These are phyloP conservation scores for Tripidium arundinaceum DNA, from an alignment of 202 grass and related monocot genomes.

Conservation along the genomic window DNA sequence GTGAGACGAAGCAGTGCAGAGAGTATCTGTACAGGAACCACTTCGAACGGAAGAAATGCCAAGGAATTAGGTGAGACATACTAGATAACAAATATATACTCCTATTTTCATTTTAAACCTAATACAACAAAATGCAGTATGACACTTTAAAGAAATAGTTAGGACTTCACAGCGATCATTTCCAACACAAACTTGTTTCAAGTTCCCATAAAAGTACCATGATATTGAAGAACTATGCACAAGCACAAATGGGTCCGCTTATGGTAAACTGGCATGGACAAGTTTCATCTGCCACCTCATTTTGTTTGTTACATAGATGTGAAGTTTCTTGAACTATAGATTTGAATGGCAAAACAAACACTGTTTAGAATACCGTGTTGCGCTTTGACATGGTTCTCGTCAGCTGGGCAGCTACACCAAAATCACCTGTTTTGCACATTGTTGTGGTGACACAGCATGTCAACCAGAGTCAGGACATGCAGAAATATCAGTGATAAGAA, in stretches of 20 bases:
- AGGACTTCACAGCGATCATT: not conserved
- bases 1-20: too few relatives aligned
- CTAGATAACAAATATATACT: not conserved
- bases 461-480: not conserved
- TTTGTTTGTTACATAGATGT: not conserved
- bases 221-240: slow-evolving; percentile 7
- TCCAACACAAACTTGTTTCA: slow-evolving; percentile 10
- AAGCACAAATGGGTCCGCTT: not conserved
- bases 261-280: slow-evolving; percentile 1
- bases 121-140: slow-evolving; percentile 2
- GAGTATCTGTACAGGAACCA: too few relatives aligned
- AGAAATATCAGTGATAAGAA: slow-evolving; percentile 18
- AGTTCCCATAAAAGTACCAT: slow-evolving; percentile 12
- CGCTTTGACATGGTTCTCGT: slow-evolving; percentile 99
- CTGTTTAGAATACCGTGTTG: slow-evolving; percentile 72
- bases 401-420: slow-evolving; percentile 95
- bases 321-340: slow-evolving; percentile 9
- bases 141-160: not conserved
- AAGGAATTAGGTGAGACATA: too few relatives aligned
- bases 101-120: not conserved
- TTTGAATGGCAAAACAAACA: slow-evolving; percentile 34
- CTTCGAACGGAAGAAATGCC: too few relatives aligned
- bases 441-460: slow-evolving; percentile 4
- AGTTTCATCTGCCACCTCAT: slow-evolving; percentile 16
- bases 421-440: slow-evolving; percentile 74